Evolutionary conservation across 202 grass and related monocot genomes (phyloP).

Genomic region (Dendrocalamus latiflorus): DNA sequence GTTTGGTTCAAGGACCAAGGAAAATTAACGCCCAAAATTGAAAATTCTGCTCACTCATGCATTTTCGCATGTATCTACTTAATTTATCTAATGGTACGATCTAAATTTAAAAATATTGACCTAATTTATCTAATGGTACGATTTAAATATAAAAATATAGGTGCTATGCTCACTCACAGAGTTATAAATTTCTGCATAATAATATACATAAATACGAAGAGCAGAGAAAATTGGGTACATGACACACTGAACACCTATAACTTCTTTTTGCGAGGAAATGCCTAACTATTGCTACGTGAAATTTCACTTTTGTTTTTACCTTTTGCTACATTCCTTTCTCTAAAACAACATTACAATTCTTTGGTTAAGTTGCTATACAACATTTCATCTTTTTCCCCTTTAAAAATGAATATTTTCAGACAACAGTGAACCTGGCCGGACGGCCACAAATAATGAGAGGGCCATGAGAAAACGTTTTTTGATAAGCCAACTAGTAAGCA

Average conservation of each 20-base stretch:
- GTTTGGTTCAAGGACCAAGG: too few species aligned
- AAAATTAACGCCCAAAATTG: too few species aligned
- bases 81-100: too few species aligned
- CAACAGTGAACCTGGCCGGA: background rate
- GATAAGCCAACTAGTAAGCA: background rate
- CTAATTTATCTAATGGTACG: too few species aligned
- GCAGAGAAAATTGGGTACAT: background rate
- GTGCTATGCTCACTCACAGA: background rate
- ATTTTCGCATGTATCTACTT: too few species aligned
- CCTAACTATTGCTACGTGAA: background rate
- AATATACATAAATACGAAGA: background rate
- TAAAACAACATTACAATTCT: background rate
- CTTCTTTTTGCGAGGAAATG: too few species aligned
- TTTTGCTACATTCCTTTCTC: background rate
- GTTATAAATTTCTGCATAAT: background rate
- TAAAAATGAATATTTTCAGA: background rate
- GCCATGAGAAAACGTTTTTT: background rate
- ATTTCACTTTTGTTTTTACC: background rate
- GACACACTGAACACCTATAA: background rate
- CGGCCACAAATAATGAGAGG: background rate
- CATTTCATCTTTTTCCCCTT: background rate
- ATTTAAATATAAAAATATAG: background rate
- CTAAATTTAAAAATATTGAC: too few species aligned
- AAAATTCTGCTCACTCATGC: too few species aligned
- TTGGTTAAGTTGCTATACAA: background rate